phyloP scores from a whole-genome alignment of 208 protist genomes.

The Naegleria gruberi region DNA sequence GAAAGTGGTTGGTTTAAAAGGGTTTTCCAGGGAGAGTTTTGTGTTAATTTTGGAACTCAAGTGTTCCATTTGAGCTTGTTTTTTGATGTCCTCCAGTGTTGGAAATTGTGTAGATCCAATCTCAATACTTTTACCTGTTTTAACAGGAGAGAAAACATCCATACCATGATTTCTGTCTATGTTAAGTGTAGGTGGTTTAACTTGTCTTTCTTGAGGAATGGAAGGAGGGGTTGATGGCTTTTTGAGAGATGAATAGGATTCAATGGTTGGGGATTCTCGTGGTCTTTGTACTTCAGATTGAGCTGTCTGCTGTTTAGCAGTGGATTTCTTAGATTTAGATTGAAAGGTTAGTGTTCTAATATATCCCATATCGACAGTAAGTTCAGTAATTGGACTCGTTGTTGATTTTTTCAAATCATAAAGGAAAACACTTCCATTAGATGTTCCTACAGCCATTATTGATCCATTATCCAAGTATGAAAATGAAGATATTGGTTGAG shows the following conservation, averaged over 20 bases:
- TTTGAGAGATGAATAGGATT: not conserved
- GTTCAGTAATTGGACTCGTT: not conserved
- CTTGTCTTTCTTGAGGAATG: not conserved
- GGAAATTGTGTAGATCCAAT: not conserved
- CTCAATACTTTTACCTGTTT: no score
- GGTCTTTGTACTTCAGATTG: not conserved
- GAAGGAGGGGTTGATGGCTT: no score
- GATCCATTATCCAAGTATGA: not conserved
- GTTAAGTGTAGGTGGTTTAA: not conserved
- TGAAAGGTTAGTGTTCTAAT: not conserved
- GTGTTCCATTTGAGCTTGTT: not conserved
- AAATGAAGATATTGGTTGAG: not conserved
- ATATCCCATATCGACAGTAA: not conserved
- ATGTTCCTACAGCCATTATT: not conserved
- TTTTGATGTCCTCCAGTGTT: not conserved
- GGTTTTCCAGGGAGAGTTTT: not conserved
- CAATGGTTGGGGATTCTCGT: not conserved
- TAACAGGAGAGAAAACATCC: not conserved
- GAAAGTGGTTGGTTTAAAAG: not conserved
- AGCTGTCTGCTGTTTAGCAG: not conserved
- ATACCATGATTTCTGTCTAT: not conserved
- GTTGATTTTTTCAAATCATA: conserved; percentile 1
- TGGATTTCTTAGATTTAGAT: not conserved
- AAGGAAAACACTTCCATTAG: not conserved
- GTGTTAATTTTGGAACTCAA: not conserved